Base-by-base conservation (phyloP, 768 basidiomycete genomes). In the Calocybe gangraenosa region DNA sequence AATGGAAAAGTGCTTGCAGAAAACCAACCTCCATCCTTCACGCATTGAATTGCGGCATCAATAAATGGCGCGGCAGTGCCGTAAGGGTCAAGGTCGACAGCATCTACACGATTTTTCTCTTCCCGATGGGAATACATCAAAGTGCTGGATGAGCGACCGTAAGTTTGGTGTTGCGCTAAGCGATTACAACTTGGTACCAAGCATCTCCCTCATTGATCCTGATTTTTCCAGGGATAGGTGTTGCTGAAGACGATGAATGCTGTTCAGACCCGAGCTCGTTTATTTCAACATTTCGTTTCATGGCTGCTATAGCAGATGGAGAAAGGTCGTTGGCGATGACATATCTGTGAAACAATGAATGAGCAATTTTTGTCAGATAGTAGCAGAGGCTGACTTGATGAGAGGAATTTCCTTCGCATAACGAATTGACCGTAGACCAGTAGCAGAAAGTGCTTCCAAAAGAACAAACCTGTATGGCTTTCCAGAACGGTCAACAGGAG, bases 31-130 rank as follows among this genome's bases (percentile, higher is more conserved):
- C 89, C 93, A 53, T 94, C 93, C 23, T 81, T 78, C 7, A 96
- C 72, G 46, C 81, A 81, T 56, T 97, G 93, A 13, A 99, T 83
- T 0, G 95, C 93, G 17, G 85, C 85, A 55, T 99, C 96, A 20
- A 99, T 85, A 61, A 99, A 99, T 2, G 95, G 96, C 3, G 92
- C 87, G 0, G 96, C 96, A 7, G 92, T 95, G 0, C 96, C 96
- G 57, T 98, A 99, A 0, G 96, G 96, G 61, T 99, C 96, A 20
- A 99, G 76, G 62, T 99, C 96, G n/a, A 99, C 83, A 21, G 90
- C 90, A 51, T 98, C 94, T 15, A 97, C 93, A 2, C 84, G 80
- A 9, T 73, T 65, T 37, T 71, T 75, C 41, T 83, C 82, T 21
- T 80, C 71, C 31, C 93, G 83, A 58, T 93, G 92, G 37, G 75